Evolutionary conservation across 2,329 filamentous ascomycete genomes (phyloP), one percentile per base, ranked within the genome.

Genomic region (Metarhizium sp.): DNA sequence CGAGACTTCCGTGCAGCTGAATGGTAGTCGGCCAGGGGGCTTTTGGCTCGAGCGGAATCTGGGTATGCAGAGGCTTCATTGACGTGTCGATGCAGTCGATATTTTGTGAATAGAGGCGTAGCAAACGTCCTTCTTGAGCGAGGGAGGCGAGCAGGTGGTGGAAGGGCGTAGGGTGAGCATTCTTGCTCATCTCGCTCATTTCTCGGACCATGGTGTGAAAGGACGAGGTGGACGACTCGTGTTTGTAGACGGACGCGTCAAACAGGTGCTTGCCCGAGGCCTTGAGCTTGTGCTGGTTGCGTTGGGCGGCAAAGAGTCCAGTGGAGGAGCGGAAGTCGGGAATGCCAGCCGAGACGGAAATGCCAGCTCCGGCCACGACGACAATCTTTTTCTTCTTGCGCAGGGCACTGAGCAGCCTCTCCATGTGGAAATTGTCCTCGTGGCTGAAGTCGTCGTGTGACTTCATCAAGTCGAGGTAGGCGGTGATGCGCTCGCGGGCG

Each of bases 131-230:
- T 71, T 97, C 91, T 56, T 88, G 81, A 4, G 92, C 90, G 25
- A 99, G 78, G 3, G 91, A 92, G 50, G 94, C 94, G 47, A 99
- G 80, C 71, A 99, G 81, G 67, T 96, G 89, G 75, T 99, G 94
- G 67, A 99, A 99, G 2, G 84, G 78, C 1, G 94, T 96, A 13
- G 94, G 91, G 60, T 85, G 74, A 54, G 92, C 92, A 52, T 79
- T 79, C 62, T 85, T 84, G 25, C 90, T 90, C 74, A 92, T 81
- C 56, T 86, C 79, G 48, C 90, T 90, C 64, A 99, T 81, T 64
- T 89, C 86, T 66, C 92, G 87, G 62, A 99, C 90, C 92, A 99
- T 97, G 67, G 88, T 85, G 71, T 99, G 94, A 69, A 99, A 99
- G 11, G 88, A 90, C 29, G 88, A 86, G 1, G 92, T 97, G 13